Percentiles rank a stretch among this genome's conserved stretches.
phyloP scores from a whole-genome alignment of 257 asterid genomes.

The Forsythia viridissima region DNA sequence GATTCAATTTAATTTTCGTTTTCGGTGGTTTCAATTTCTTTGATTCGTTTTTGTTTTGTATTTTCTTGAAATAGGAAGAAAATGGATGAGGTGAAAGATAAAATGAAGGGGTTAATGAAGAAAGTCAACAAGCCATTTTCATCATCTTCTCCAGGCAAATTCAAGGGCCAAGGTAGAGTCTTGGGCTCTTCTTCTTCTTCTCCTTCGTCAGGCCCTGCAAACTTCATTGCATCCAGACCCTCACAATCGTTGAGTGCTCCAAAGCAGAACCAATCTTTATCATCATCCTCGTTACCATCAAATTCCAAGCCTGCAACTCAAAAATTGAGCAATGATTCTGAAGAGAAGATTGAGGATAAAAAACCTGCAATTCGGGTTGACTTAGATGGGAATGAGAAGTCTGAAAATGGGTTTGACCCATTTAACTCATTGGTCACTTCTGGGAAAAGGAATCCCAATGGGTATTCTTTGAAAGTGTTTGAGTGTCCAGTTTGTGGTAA shows the following conservation, averaged over 20 bases:
- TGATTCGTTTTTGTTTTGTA: not conserved
- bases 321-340: conserved; percentile 30
- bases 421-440: conserved; percentile 71
- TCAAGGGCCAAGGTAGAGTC: conserved; percentile 89
- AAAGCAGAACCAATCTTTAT: conserved; percentile 4
- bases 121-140: conserved; percentile 74
- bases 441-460: conserved; percentile 74
- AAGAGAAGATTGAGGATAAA: conserved; percentile 31
- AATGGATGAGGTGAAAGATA: conserved; percentile 91
- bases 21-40: conserved; percentile 1
- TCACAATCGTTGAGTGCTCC: conserved; percentile 26
- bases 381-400: conserved; percentile 22
- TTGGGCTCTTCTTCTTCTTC: conserved; percentile 70
- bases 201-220: conserved; percentile 27
- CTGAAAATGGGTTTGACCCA: conserved; percentile 72
- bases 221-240: conserved; percentile 26
- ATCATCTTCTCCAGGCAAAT: conserved; percentile 71
- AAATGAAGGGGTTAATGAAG: conserved; percentile 88
- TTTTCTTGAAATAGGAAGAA: conserved; percentile 10
- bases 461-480: conserved; percentile 63
- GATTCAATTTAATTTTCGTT: conserved; percentile 1
- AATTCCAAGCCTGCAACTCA: conserved; percentile 37
- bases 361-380: conserved; percentile 31
- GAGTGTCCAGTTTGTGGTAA: conserved; percentile 87
- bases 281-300: not conserved